Base-by-base conservation (phyloP, 164 flowering plant species). In the Vitis rotundifolia region DNA sequence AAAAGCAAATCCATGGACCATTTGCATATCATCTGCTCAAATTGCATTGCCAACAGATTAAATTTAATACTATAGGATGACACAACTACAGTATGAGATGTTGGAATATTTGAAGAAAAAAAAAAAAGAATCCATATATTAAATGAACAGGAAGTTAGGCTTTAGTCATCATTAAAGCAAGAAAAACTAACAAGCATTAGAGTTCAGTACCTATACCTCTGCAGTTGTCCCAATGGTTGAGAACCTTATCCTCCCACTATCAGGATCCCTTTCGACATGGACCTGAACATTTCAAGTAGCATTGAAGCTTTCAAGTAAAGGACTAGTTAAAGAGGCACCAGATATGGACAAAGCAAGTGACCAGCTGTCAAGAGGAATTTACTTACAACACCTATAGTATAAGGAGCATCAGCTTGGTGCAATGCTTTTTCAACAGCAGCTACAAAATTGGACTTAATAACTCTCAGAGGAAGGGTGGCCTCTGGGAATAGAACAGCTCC, bases 401-500 rank as follows among this genome's bases (percentile, higher is more conserved):
- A 76, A 66, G 89, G 88, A 62, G 84, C 84, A 77, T 88, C 90
- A 77, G 49, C 84, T 80, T 85, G 97, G 74, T 59, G 74, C 80
- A 93, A 62, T 28, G 94, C 92, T 79, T 81, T 84, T 64, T 91
- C 89, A 61, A 90, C 78, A 56, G 91, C 87, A 78, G 91, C 89
- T 63, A 86, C 75, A 70, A 82, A 89, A 73, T 81, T 83, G 8
- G 89, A 78, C 71, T 88, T 86, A 78, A 87, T 68, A 50, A 91
- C 91, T 81, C 94, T 85, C 48, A 95, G 77, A 52, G 97, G 97
- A 79, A 95, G 96, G 19, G 87, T 90, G 49, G 97, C 94, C 78
- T 80, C 95, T 4, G 99, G 99, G 61, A 95, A 93, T 62, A 95
- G 69, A 66, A 95, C 98, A 71, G 87, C 93, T 44, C 99, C 99